phyloP scores from a whole-genome alignment of 176 grass and related monocot genomes.

The Aechmea fasciata region DNA sequence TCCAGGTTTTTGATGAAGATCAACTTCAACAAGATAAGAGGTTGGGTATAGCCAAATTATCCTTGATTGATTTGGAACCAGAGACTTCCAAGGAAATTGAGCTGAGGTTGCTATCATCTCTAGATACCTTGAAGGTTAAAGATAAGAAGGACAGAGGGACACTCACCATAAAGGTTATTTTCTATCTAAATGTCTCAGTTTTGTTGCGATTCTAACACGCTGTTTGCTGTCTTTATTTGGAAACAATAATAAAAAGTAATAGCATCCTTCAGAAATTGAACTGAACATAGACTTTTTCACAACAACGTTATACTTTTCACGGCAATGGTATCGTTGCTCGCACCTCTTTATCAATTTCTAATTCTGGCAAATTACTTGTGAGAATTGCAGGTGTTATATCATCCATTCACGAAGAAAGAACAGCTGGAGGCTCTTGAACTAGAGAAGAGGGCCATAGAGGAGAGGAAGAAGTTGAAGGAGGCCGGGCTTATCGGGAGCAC shows the following conservation, averaged over 20 bases:
- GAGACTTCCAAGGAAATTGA: constrained; percentile 52
- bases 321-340: not conserved
- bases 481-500: constrained; percentile 47
- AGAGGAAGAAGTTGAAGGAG: constrained; percentile 60
- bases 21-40: constrained; percentile 88
- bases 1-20: constrained; percentile 91
- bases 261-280: not conserved
- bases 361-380: not conserved
- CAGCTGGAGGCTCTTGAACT: constrained; percentile 55
- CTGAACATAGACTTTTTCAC: not conserved
- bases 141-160: constrained; percentile 90
- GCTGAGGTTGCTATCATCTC: constrained; percentile 72
- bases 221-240: not conserved
- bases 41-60: constrained; percentile 69
- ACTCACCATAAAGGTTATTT: constrained; percentile 61
- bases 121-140: constrained; percentile 94
- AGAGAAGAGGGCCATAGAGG: constrained; percentile 71
- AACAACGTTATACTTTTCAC: not conserved
- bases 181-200: not conserved
- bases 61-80: constrained; percentile 49
- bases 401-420: constrained; percentile 68
- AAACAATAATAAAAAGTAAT: not conserved
- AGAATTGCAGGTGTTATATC: constrained; percentile 52
- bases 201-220: not conserved
- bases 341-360: not conserved